Percentiles rank a stretch among this genome's conserved stretches.
These are phyloP conservation scores for Microdochium trichocladiopsis DNA, from an alignment of 2,329 filamentous ascomycete species.

Conservation along the genomic window DNA sequence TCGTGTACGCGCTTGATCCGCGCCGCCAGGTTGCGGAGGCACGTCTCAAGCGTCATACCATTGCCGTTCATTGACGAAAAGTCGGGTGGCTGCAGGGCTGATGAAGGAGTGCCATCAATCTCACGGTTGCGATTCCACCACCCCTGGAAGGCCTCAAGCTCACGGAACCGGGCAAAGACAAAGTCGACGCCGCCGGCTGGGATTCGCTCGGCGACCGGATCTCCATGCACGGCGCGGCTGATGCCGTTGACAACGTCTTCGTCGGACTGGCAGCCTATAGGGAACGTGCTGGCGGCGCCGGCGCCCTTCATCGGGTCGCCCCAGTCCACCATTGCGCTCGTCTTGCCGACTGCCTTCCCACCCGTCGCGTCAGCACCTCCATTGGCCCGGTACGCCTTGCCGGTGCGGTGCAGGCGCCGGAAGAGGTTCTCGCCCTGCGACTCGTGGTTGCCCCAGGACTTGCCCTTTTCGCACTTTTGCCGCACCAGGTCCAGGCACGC, in stretches of 20 bases:
- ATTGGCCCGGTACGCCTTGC: slow-evolving; percentile 55
- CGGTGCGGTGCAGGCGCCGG: slow-evolving; percentile 63
- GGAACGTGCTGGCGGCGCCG: slow-evolving; percentile 47
- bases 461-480: slow-evolving; percentile 91
- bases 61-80: slow-evolving; percentile 9
- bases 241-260: slow-evolving; percentile 49
- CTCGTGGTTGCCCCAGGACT: slow-evolving; percentile 75
- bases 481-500: slow-evolving; percentile 91
- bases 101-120: slow-evolving; percentile 13
- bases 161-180: slow-evolving; percentile 58
- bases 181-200: slow-evolving; percentile 58
- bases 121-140: slow-evolving; percentile 58
- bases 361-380: slow-evolving; percentile 50
- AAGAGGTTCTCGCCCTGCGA: slow-evolving; percentile 83
- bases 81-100: slow-evolving; percentile 15
- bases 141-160: slow-evolving; percentile 57
- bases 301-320: slow-evolving; percentile 63
- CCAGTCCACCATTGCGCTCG: slow-evolving; percentile 80
- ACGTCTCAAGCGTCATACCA: slow-evolving; percentile 31
- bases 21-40: slow-evolving; percentile 35
- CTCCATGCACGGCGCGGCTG: slow-evolving; percentile 52
- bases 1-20: slow-evolving; percentile 50
- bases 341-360: slow-evolving; percentile 49
- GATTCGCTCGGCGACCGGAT: slow-evolving; percentile 49
- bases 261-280: slow-evolving; percentile 51